Evolutionary conservation across 371 early-diverging fungal genomes (phyloP).

Genomic region (Mucor racemosus): DNA sequence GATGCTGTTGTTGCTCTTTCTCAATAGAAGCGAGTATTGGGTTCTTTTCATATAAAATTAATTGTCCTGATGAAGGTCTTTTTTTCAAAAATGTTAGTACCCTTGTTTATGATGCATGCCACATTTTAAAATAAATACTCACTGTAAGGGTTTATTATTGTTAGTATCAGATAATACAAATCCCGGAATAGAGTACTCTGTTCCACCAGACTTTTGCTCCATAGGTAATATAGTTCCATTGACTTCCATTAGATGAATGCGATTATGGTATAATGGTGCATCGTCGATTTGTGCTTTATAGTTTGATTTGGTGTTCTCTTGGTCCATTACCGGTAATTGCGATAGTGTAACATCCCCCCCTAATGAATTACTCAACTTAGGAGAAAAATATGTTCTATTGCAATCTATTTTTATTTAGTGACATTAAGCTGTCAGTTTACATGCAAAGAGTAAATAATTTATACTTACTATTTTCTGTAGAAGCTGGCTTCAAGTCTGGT

Average conservation of each 20-base stretch:
- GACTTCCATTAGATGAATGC: constrained; percentile 25
- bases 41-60: constrained; percentile 9
- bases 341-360: not conserved
- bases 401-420: not conserved
- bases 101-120: not conserved
- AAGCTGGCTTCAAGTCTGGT: not conserved
- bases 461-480: not conserved
- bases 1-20: not conserved
- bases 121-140: not conserved
- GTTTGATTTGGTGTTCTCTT: not conserved
- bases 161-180: constrained; percentile 28
- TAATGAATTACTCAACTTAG: not conserved
- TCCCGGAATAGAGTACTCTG: constrained; percentile 37
- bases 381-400: not conserved
- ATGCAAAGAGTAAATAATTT: not conserved
- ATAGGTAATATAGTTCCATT: constrained; percentile 36
- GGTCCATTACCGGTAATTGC: not conserved
- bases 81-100: not conserved
- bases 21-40: not conserved
- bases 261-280: not conserved
- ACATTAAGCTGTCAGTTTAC: not conserved
- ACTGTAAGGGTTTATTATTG: not conserved
- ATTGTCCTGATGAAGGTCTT: not conserved
- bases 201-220: constrained; percentile 36
- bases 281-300: not conserved